Base-by-base conservation (phyloP, 2,329 filamentous ascomycete species). In the Pseudocercospora crystallina region DNA sequence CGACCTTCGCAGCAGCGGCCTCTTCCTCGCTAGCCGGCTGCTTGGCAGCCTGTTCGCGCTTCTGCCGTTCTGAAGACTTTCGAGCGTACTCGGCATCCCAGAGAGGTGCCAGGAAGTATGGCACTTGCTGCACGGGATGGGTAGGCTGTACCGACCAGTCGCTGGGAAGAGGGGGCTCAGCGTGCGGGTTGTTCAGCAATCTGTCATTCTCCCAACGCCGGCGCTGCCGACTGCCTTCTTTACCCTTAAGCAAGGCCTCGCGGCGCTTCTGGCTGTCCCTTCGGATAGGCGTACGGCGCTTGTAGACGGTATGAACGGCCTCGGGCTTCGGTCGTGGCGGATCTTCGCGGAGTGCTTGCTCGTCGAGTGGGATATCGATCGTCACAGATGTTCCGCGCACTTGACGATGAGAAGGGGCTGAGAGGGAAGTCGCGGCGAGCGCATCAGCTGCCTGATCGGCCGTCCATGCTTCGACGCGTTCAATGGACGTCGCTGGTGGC, bases 181-280 rank as follows among this genome's bases (percentile, higher is more conserved):
- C 89, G 71, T 94, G 86, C 13, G 94, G 94, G 54, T 97, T 94
- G 70, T 85, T 82, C 49, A 96, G 75, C 56, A 97, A 83, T 59
- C 83, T 90, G 72, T 96, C 92, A 71, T 97, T 99, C 76, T 99
- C 94, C 90, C 91, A 97, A 49, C 92, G 81, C 62, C 92, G 85
- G 43, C 92, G 80, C 64, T 92, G 85, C 32, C 92, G 82, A 62
- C 84, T 92, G 31, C 92, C 92, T 70, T 96, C 90, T 61, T 95
- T 95, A 49, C 92, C 92, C 74, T 90, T 95, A 30, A 94, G 76
- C 45, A 95, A 67, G 2, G 84, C 82, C 59, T 96, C 90, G 13
- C 91, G 84, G 44, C 81, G 72, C 64, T 82, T 83, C 63, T 82
- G 62, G 61, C 81, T 85, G 62, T 86, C 83, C 43, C 82, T 78